These are phyloP conservation scores for Cupressus sempervirens DNA, from an alignment of 75 land plant genomes.

Conservation along the genomic window DNA sequence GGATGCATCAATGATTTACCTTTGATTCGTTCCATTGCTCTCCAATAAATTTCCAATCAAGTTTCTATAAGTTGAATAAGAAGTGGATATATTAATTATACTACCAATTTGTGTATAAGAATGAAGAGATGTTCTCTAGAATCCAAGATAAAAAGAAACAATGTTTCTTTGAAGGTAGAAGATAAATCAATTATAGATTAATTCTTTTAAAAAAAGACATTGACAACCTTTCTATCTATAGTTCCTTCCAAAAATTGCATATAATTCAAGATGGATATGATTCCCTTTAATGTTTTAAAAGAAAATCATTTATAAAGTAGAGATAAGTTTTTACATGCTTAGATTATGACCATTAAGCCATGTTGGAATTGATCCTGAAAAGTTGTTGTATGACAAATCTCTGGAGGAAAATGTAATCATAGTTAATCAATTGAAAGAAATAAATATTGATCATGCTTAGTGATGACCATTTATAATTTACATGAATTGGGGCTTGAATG, in stretches of 20 bases:
- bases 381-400: conserved; percentile 8
- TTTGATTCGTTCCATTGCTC: not conserved
- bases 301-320: not conserved
- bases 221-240: not conserved
- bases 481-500: not conserved
- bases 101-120: not conserved
- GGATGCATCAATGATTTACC: not conserved
- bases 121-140: not conserved
- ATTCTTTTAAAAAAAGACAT: not conserved
- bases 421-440: not conserved
- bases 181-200: not conserved
- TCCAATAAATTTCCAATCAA: conserved; percentile 4
- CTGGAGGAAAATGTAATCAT: not conserved
- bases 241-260: not conserved
- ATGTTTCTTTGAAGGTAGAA: not conserved
- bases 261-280: not conserved
- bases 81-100: not conserved
- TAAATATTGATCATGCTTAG: not conserved
- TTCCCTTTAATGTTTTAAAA: not conserved
- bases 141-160: not conserved
- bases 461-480: not conserved
- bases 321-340: not conserved
- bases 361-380: not conserved
- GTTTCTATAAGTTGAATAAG: not conserved
- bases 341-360: not conserved